Conservation (phyloP, 352 stramenopile species). For the Pythium apleroticum region DNA sequence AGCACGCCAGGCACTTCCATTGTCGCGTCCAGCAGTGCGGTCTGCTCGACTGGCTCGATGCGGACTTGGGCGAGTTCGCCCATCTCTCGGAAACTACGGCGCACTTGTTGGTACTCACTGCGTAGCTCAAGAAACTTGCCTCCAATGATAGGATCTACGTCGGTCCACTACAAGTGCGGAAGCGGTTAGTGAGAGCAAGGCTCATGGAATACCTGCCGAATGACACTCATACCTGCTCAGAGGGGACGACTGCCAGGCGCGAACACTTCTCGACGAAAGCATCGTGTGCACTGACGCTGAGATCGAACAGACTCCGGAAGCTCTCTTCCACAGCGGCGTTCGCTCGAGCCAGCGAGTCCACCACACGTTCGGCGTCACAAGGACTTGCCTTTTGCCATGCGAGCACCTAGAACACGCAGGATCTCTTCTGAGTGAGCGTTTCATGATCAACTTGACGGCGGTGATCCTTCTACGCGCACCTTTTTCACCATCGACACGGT, state of each 20-base stretch:
- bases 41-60: constrained; percentile 93
- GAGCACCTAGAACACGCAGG: constrained; percentile 24
- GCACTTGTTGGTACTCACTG: constrained; percentile 74
- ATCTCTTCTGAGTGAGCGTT: not conserved
- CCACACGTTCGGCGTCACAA: constrained; percentile 32
- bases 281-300: constrained; percentile 4
- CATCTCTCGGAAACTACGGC: constrained; percentile 89
- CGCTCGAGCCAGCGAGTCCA: constrained; percentile 32
- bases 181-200: not conserved
- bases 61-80: constrained; percentile 86
- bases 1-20: constrained; percentile 92
- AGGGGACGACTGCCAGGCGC: constrained; percentile 6
- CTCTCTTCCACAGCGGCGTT: constrained; percentile 39
- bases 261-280: constrained; percentile 1
- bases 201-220: not conserved
- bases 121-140: constrained; percentile 53
- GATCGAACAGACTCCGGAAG: constrained; percentile 16
- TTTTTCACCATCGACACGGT: constrained; percentile 84
- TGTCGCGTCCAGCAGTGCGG: constrained; percentile 91
- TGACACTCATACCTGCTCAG: constrained; percentile 14
- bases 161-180: constrained; percentile 39
- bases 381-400: constrained; percentile 39
- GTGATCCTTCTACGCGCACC: constrained; percentile 46
- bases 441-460: not conserved
- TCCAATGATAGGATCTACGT: constrained; percentile 36